These are phyloP conservation scores for Murraya koenigii DNA, from an alignment of 345 rosid genomes.

Conservation along the genomic window DNA sequence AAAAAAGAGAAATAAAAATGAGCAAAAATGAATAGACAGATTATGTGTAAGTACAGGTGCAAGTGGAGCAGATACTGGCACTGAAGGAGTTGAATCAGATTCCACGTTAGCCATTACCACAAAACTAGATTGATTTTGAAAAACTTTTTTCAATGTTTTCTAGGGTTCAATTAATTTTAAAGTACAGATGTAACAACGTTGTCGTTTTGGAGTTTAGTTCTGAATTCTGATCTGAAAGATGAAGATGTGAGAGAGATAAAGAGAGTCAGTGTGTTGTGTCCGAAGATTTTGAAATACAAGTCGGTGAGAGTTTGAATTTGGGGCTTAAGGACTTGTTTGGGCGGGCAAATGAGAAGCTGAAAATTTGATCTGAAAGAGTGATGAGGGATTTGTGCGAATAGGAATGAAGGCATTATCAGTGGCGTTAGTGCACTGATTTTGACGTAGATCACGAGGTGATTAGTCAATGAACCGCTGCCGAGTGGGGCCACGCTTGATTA, in stretches of 20 bases:
- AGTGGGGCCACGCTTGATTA: background rate
- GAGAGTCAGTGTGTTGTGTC: background rate
- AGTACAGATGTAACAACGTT: background rate
- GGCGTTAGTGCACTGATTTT: too few species aligned
- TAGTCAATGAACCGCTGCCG: background rate
- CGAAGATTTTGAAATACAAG: background rate
- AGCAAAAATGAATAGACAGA: slow-evolving; percentile 2
- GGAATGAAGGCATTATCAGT: too few species aligned
- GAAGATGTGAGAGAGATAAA: background rate
- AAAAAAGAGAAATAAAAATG: background rate
- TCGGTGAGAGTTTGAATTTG: slow-evolving; percentile 17
- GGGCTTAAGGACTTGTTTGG: slow-evolving; percentile 12
- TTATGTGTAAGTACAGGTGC: slow-evolving; percentile 30
- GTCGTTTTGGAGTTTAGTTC: background rate
- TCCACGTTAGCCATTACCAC: slow-evolving; percentile 39
- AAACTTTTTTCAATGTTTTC: background rate
- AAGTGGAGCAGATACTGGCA: slow-evolving; percentile 43
- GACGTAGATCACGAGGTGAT: background rate
- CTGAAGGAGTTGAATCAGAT: slow-evolving; percentile 51
- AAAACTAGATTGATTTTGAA: background rate
- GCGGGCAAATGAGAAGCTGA: slow-evolving; percentile 15
- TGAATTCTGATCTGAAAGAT: background rate
- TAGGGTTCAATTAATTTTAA: background rate
- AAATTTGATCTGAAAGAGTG: background rate
- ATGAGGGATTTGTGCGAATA: too few species aligned